Evolutionary conservation across 2,329 filamentous ascomycete species (phyloP).

Genomic region (Lasiodiplodia theobromae): DNA sequence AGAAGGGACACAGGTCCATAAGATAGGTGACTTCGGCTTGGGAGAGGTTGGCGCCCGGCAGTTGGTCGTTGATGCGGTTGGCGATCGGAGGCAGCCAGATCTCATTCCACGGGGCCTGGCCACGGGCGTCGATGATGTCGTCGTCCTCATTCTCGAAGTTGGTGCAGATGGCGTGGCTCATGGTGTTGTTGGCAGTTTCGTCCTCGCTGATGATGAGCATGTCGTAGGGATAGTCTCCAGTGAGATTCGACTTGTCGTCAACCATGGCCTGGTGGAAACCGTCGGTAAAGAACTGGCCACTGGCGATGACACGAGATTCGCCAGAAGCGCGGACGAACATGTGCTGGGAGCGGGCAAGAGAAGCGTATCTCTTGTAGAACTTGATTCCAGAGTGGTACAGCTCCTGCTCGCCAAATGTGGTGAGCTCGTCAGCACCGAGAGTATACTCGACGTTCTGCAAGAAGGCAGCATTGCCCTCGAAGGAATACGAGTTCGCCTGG

Average conservation of each 20-base stretch:
- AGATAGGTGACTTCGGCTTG: constrained; percentile 69
- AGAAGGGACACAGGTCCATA: constrained; percentile 90
- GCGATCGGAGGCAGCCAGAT: constrained; percentile 73
- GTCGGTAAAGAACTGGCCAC: constrained; percentile 75
- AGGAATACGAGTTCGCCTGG: constrained; percentile 62
- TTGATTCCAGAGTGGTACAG: constrained; percentile 77
- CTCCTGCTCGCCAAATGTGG: constrained; percentile 70
- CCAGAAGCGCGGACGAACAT: constrained; percentile 78
- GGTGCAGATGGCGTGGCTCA: constrained; percentile 76
- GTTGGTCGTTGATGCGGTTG: constrained; percentile 71
- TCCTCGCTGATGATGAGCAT: constrained; percentile 76
- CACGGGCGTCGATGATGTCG: constrained; percentile 54
- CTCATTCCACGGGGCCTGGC: constrained; percentile 64
- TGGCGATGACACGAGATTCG: constrained; percentile 74
- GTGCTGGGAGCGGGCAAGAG: constrained; percentile 62
- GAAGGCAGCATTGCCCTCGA: constrained; percentile 70
- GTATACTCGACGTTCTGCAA: constrained; percentile 74
- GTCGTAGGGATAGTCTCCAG: constrained; percentile 55
- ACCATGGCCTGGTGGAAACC: constrained; percentile 64
- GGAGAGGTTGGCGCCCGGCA: constrained; percentile 72
- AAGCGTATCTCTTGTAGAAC: constrained; percentile 76
- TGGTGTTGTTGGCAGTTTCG: constrained; percentile 75
- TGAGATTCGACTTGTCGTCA: constrained; percentile 44
- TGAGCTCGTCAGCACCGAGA: constrained; percentile 74
- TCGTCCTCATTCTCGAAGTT: constrained; percentile 71